Conservation (phyloP, 1,139 yeast species). For the Taphrina communis region DNA sequence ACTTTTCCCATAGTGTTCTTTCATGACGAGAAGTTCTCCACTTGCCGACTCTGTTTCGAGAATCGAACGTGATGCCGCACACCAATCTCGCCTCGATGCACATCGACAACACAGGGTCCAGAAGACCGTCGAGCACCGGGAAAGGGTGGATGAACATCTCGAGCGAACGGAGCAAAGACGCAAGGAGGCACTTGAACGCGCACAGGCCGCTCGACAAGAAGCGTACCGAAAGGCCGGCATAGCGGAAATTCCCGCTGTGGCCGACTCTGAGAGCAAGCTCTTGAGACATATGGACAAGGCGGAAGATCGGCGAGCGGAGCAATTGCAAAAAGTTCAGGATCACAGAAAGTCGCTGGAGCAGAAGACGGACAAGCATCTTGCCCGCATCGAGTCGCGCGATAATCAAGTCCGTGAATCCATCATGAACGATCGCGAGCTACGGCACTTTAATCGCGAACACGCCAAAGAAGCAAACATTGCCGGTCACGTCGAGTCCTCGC, state of each 20-base stretch:
- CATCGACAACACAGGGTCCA: background rate
- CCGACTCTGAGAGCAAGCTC: background rate
- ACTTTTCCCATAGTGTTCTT: too few relatives aligned
- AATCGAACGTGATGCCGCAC: background rate
- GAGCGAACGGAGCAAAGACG: background rate
- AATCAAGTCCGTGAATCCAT: background rate
- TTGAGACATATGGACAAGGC: slow-evolving; percentile 4
- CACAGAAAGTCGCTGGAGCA: background rate
- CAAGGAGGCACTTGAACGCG: slow-evolving; percentile 9
- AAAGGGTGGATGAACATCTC: slow-evolving; percentile 12
- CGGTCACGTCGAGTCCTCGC: slow-evolving; percentile 15
- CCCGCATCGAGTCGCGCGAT: background rate
- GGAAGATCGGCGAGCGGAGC: background rate
- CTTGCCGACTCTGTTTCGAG: background rate
- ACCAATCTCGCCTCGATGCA: slow-evolving; percentile 9
- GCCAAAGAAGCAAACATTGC: background rate
- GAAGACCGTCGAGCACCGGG: slow-evolving; percentile 10
- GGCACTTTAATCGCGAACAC: slow-evolving; percentile 16
- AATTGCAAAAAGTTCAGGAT: background rate
- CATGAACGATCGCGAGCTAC: slow-evolving; percentile 6
- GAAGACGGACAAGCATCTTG: slow-evolving; percentile 1
- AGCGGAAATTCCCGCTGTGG: background rate
- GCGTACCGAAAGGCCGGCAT: background rate
- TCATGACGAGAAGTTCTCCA: background rate
- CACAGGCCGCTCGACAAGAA: slow-evolving; percentile 8